A percentile compares a stretch with the other conserved stretches of the same genome.
These are phyloP conservation scores for Cystobasidium tubakii DNA, from an alignment of 768 basidiomycete genomes.

Conservation along the genomic window DNA sequence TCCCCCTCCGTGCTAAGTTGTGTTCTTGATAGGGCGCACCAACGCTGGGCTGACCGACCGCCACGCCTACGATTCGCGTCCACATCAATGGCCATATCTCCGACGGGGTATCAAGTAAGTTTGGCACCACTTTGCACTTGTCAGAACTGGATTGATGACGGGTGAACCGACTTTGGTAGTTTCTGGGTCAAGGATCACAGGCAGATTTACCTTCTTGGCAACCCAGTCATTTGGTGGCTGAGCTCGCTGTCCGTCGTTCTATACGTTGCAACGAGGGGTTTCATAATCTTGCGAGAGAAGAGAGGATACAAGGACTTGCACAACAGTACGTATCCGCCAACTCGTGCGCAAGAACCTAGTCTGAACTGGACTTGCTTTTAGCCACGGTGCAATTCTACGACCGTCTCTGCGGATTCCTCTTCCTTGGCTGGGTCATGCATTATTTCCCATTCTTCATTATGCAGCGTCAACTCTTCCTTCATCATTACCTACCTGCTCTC, in stretches of 20 bases:
- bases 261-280: conserved; percentile 65
- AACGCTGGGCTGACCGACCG: conserved; percentile 93
- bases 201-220: conserved; percentile 92
- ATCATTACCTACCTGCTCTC: conserved; percentile 96
- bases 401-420: conserved; percentile 78
- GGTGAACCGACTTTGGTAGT: conserved; percentile 56
- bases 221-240: conserved; percentile 87
- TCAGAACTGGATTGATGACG: too few relatives aligned
- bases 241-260: conserved; percentile 65
- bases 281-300: conserved; percentile 81
- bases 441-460: conserved; percentile 97
- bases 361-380: conserved; percentile 48
- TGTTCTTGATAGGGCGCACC: conserved; percentile 64
- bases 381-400: conserved; percentile 90
- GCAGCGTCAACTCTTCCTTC: conserved; percentile 92
- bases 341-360: neutral
- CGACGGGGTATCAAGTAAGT: conserved; percentile 81
- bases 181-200: conserved; percentile 97
- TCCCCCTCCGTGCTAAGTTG: neutral
- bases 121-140: neutral
- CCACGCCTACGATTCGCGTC: conserved; percentile 92
- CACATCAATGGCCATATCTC: conserved; percentile 80
- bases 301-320: conserved; percentile 88
- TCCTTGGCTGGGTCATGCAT: conserved; percentile 84
- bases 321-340: conserved; percentile 60